Evolutionary conservation across 306 rosid species (phyloP).

Genomic region (Cyamopsis tetragonoloba): DNA sequence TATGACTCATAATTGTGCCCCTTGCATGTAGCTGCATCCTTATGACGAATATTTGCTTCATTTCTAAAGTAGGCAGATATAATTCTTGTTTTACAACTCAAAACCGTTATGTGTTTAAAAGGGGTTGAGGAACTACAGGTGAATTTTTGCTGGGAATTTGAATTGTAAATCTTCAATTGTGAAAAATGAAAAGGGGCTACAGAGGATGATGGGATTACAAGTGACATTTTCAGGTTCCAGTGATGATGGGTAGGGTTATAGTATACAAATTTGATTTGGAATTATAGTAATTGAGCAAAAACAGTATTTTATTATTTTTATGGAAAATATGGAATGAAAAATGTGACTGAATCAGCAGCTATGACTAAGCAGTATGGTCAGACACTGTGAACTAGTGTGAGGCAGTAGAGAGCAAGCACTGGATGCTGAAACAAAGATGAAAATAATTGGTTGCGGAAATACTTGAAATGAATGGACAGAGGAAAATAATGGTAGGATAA

Average conservation of each 20-base stretch:
- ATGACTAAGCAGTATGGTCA: neutral
- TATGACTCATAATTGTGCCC: conserved; percentile 31
- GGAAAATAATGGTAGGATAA: neutral
- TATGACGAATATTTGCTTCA: conserved; percentile 15
- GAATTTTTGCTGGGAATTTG: conserved; percentile 23
- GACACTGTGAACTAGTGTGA: neutral
- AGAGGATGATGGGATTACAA: conserved; percentile 40
- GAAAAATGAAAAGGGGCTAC: conserved; percentile 37
- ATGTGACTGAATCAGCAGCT: neutral
- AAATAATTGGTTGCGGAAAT: neutral
- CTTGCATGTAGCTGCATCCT: conserved; percentile 34
- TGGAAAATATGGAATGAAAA: neutral
- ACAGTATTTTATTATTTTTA: neutral
- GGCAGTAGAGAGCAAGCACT: neutral
- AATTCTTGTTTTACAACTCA: conserved; percentile 3
- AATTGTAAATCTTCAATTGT: conserved; percentile 21
- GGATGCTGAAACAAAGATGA: conserved; percentile 14
- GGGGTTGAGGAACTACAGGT: conserved; percentile 26
- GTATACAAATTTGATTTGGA: neutral
- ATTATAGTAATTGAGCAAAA: neutral
- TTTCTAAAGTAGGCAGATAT: conserved; percentile 5
- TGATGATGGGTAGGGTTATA: conserved; percentile 21
- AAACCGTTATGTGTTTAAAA: conserved; percentile 20
- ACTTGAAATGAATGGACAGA: neutral
- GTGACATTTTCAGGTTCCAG: conserved; percentile 47